Evolutionary conservation across 2,329 filamentous ascomycete genomes (phyloP).

Genomic region (Penicillium corylophilum): DNA sequence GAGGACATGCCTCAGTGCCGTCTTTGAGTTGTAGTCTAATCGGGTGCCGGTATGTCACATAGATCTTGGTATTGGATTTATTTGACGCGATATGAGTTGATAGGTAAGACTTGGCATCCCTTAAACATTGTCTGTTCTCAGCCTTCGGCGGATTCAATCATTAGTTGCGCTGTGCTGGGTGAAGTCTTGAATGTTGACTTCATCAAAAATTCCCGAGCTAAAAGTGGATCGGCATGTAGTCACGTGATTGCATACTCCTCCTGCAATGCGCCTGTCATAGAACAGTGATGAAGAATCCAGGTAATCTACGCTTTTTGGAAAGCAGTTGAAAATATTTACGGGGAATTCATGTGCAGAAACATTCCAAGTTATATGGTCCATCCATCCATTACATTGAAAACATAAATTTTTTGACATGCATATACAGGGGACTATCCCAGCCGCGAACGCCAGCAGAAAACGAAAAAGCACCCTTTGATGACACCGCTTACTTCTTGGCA

Average conservation of each 20-base stretch:
- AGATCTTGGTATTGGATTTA: background rate
- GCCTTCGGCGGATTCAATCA: background rate
- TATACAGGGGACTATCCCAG: slow-evolving; percentile 29
- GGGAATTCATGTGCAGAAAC: background rate
- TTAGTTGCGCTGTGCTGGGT: background rate
- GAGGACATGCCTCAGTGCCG: slow-evolving; percentile 30
- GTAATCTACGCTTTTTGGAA: background rate
- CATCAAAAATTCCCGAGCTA: slow-evolving; percentile 10
- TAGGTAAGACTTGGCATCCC: slow-evolving; percentile 6
- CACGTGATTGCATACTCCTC: slow-evolving; percentile 11
- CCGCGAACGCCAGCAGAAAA: slow-evolving; percentile 20
- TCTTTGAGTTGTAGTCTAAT: background rate
- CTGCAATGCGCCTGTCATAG: background rate
- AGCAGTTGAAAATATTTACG: background rate
- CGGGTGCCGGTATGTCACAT: slow-evolving; percentile 7
- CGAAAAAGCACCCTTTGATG: slow-evolving; percentile 13
- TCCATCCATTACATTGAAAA: background rate
- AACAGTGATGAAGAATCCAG: too few relatives aligned
- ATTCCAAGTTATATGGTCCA: background rate
- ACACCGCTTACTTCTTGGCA: slow-evolving; percentile 27
- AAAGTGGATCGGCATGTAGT: slow-evolving; percentile 5
- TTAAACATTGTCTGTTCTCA: background rate
- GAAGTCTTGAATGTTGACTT: background rate
- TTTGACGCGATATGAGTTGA: background rate
- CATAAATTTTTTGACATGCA: slow-evolving; percentile 27